A percentile compares a stretch with the other conserved stretches of the same genome.
phyloP scores from a whole-genome alignment of 805 yeast species.

The Lipomyces kockii region DNA sequence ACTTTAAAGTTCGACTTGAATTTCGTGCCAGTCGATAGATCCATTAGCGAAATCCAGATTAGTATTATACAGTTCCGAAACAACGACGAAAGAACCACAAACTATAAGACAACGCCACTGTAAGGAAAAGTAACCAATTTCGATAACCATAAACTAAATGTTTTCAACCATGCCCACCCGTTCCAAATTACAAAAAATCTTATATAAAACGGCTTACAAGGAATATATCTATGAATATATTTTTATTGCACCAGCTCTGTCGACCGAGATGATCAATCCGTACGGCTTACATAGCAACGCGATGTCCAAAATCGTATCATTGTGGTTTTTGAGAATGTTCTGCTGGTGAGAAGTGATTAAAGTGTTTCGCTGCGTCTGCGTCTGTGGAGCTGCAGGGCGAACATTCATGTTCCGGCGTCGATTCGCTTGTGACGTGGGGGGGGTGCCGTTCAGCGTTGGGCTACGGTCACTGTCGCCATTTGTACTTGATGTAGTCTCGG shows the following conservation, averaged over 20 bases:
- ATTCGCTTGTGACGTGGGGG: slow-evolving; percentile 14
- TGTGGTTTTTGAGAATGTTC: slow-evolving; percentile 52
- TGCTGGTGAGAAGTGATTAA: slow-evolving; percentile 53
- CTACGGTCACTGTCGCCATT: slow-evolving; percentile 46
- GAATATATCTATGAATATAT: slow-evolving; percentile 48
- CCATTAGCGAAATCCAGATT: too few relatives aligned
- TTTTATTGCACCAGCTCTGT: slow-evolving; percentile 67
- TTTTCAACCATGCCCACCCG: neutral
- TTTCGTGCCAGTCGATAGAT: too few relatives aligned
- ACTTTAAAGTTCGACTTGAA: too few relatives aligned
- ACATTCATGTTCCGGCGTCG: slow-evolving; percentile 21
- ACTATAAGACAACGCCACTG: neutral
- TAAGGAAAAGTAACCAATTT: neutral
- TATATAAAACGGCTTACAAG: neutral
- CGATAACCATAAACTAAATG: neutral
- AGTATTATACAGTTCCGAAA: neutral
- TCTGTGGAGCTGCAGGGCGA: slow-evolving; percentile 9
- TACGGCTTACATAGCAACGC: slow-evolving; percentile 55
- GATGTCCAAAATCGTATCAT: slow-evolving; percentile 57
- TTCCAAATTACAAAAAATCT: neutral
- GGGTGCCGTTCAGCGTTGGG: slow-evolving; percentile 38
- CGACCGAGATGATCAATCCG: slow-evolving; percentile 67
- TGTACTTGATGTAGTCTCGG: slow-evolving; percentile 38
- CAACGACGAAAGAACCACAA: neutral
- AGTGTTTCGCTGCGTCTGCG: slow-evolving; percentile 43